Evolutionary conservation across 805 yeast species (phyloP), one percentile per base, ranked within the genome.

Genomic region (Saccharomyces mikatae): DNA sequence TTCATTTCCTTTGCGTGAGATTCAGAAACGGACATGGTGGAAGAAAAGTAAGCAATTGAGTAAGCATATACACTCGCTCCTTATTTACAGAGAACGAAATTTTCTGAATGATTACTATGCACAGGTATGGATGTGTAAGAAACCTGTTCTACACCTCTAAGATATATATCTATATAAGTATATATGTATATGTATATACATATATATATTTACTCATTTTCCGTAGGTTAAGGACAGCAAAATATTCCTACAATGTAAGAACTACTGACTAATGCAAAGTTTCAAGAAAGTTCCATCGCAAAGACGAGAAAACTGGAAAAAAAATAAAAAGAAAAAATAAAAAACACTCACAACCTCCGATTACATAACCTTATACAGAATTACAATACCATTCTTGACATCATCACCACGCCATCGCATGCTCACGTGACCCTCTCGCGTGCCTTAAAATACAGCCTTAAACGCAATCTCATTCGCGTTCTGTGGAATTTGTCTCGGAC

Each of bases 1-100:
- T 76, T 80, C 55, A 81, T 70, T 56, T 81, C 84, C 13, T 61
- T 66, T 4, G 81, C 79, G 52, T 62, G 54, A 4, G 61, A 56
- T 48, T 59, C 63, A 36, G 44, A 36, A 36, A 17, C 24, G 22
- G 44, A 36, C 44, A 36, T 36, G 17, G 24, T 17, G 44, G 22
- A 17, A 36, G 24, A 11, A 10, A 11, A 6, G 17, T 22, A 36
- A 11, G 4, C 44, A 36, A 36, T 36, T 17, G 44, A 17, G 13
- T 22, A 36, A 2, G 24, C 44, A 36, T 36, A 36, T 36, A 36
- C 44, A 36, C 24, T 17, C 44, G 44, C 44, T 6, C 44, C 17
- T 11, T 17, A 2, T 36, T 17, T 17, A 5, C 17, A 17, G 8
- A 11, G 8, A 6, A 22, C 24, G 44, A 36, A 17, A 5, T 9